A percentile compares a stretch with the other conserved stretches of the same genome.
These are phyloP conservation scores for Cicer bijugum DNA, from an alignment of 306 rosid species.

Conservation along the genomic window DNA sequence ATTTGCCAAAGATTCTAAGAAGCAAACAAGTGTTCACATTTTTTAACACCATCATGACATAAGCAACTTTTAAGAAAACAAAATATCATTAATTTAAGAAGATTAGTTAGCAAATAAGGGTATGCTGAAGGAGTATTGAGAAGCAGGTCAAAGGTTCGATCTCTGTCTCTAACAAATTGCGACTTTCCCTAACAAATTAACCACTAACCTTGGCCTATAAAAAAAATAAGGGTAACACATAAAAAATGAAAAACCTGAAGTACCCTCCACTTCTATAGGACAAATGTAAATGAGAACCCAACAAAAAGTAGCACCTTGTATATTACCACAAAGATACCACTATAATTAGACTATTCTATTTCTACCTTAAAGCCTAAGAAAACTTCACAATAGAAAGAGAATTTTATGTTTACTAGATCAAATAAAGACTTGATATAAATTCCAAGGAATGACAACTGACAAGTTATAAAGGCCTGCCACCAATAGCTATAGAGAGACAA, in stretches of 20 bases:
- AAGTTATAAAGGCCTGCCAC: neutral
- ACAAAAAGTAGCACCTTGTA: constrained; percentile 15
- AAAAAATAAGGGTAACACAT: neutral
- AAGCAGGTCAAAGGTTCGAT: too few relatives aligned
- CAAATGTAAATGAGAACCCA: neutral
- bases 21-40: neutral
- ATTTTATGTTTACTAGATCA: constrained; percentile 15
- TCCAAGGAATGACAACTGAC: constrained; percentile 31
- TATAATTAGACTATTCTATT: constrained; percentile 10
- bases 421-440: constrained; percentile 9
- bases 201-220: too few relatives aligned
- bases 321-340: constrained; percentile 8
- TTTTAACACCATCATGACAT: neutral
- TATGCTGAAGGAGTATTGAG: too few relatives aligned
- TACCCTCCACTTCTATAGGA: constrained; percentile 16
- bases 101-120: neutral
- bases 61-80: constrained; percentile 7
- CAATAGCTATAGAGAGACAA: neutral
- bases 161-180: too few relatives aligned
- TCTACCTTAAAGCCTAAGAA: neutral
- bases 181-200: too few relatives aligned
- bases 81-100: neutral
- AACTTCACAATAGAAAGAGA: constrained; percentile 13
- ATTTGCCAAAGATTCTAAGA: neutral
- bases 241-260: neutral